Evolutionary conservation across 805 yeast genomes (phyloP), one percentile per base, ranked within the genome.

Genomic region (Yarrowia yakushimensis): DNA sequence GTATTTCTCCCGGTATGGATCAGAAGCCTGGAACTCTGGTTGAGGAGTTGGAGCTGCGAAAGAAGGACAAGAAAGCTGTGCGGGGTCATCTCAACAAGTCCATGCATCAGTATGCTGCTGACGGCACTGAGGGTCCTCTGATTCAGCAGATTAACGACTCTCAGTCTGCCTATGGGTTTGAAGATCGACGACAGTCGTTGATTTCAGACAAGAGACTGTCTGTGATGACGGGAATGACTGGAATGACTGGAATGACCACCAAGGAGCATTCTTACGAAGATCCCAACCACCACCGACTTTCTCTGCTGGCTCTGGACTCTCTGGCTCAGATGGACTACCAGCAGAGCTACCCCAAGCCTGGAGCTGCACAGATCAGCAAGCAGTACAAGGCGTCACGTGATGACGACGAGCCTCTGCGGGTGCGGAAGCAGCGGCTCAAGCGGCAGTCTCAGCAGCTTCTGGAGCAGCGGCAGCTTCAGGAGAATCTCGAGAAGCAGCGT

Each of bases 21-120:
- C 41, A 50, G 28, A 69, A 68, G 42, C 69, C 73, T 0, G 70
- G 70, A 17, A 72, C 77, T 12, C 66, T 74, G n/a, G 71, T 74
- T 31, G 77, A 74, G 63, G 77, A 74, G 63, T 65, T 74, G 33
- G 77, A 74, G 62, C 67, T 72, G 34, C 71, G 77, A 28, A 74
- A 74, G 62, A 69, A 70, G 22, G 76, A 72, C 34, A 63, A 69
- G 18, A 62, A 60, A 39, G 66, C 69, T 2, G 61, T 55, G 1
- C 37, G 48, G 5, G 48, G 30, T 1, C 61, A 55, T 30, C 39
- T 55, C 31, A 55, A 55, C 30, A 20, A 55, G 20, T 10, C 30
- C 22, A 55, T 55, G 61, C 61, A 55, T 18, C 48, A 55, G 17
- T 55, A 18, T 17, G 48, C 46, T n/a, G 20, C 39, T 20, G 37